A percentile compares a stretch with the other conserved stretches of the same genome.
Conservation (phyloP, 805 yeast genomes). For the Cyberlindnera meyerae region DNA sequence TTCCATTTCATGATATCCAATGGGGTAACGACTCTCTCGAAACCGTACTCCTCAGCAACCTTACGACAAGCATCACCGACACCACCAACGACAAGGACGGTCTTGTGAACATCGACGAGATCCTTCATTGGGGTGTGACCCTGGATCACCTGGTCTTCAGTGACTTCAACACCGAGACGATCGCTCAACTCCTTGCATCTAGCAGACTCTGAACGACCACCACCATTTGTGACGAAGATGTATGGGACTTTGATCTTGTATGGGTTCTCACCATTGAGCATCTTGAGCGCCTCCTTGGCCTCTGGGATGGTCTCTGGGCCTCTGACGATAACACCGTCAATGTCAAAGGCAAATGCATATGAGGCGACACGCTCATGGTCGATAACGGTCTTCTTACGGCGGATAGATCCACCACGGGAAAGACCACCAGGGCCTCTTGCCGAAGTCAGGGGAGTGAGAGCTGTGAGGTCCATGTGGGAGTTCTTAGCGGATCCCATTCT, state of each 20-base stretch:
- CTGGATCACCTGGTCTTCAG: slow-evolving; percentile 79
- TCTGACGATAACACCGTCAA: slow-evolving; percentile 83
- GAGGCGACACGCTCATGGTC: slow-evolving; percentile 73
- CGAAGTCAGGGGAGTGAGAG: slow-evolving; percentile 21
- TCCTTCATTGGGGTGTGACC: slow-evolving; percentile 95
- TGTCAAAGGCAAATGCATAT: slow-evolving; percentile 88
- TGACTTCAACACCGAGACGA: slow-evolving; percentile 54
- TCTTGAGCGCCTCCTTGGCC: slow-evolving; percentile 65
- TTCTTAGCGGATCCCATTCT: slow-evolving; percentile 24
- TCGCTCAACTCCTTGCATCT: slow-evolving; percentile 68
- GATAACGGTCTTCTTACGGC: slow-evolving; percentile 46
- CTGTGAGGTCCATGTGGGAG: slow-evolving; percentile 26
- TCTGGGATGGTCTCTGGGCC: slow-evolving; percentile 84
- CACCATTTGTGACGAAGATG: slow-evolving; percentile 86
- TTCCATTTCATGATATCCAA: slow-evolving; percentile 81
- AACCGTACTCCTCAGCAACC: slow-evolving; percentile 81
- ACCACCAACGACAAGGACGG: slow-evolving; percentile 86
- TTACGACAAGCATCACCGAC: slow-evolving; percentile 78
- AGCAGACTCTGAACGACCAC: slow-evolving; percentile 76
- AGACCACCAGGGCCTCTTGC: slow-evolving; percentile 1
- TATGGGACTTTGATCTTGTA: slow-evolving; percentile 78
- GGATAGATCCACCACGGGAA: slow-evolving; percentile 24
- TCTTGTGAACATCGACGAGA: slow-evolving; percentile 58
- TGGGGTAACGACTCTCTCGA: slow-evolving; percentile 76
- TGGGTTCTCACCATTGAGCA: slow-evolving; percentile 73